Percentiles rank a stretch among this genome's conserved stretches.
phyloP scores from a whole-genome alignment of 805 yeast genomes.

The Yarrowia deformans region DNA sequence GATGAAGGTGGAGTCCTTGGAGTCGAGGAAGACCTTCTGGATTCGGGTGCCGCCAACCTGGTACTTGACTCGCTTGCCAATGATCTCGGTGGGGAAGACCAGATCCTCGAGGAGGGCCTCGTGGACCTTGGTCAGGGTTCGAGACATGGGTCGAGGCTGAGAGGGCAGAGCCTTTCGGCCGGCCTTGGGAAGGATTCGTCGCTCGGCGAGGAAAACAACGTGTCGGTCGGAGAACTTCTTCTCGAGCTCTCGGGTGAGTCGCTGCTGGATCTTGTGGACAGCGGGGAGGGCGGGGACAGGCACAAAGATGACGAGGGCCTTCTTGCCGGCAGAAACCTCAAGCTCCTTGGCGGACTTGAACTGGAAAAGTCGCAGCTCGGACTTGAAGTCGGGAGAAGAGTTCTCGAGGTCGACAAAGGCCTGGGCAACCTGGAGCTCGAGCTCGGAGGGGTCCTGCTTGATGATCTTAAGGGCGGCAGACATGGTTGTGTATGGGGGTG shows the following conservation, averaged over 20 bases:
- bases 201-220: slow-evolving; percentile 98
- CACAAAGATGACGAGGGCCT: slow-evolving; percentile 96
- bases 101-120: slow-evolving; percentile 98
- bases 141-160: slow-evolving; percentile 99
- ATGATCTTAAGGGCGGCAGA: slow-evolving; percentile 97
- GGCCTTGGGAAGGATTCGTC: slow-evolving; percentile 99
- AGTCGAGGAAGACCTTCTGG: slow-evolving; percentile 96
- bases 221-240: slow-evolving; percentile 99
- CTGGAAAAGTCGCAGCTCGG: slow-evolving; percentile 97
- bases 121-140: slow-evolving; percentile 98
- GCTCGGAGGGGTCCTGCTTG: slow-evolving; percentile 94
- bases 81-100: slow-evolving; percentile 99
- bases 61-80: slow-evolving; percentile 99
- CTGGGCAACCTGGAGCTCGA: slow-evolving; percentile 99
- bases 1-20: slow-evolving; percentile 95
- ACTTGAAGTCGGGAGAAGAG: slow-evolving; percentile 93
- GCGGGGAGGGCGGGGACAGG: slow-evolving; percentile 98
- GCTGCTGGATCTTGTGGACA: slow-evolving; percentile 93
- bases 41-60: slow-evolving; percentile 98
- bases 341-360: slow-evolving; percentile 98
- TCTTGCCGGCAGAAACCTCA: slow-evolving; percentile 97
- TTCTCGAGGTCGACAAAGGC: slow-evolving; percentile 95
- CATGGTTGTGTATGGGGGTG: slow-evolving; percentile 57
- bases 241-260: slow-evolving; percentile 98
- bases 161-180: slow-evolving; percentile 87